Evolutionary conservation across 495 filamentous ascomycete genomes (phyloP).

Genomic region (Elaphomyces granulatus): DNA sequence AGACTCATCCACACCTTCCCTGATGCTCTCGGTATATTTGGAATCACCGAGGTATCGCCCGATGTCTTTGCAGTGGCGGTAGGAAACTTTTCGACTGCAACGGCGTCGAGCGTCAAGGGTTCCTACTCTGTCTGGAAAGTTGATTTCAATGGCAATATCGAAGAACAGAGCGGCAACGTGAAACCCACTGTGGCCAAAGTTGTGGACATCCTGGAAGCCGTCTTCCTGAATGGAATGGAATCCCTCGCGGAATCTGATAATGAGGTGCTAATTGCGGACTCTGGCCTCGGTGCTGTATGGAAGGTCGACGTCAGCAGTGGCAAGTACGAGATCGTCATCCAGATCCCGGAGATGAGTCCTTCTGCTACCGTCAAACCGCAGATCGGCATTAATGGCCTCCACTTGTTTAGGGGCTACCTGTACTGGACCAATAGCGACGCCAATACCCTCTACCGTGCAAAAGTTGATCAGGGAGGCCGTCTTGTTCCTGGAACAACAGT

Average conservation of each 20-base stretch:
- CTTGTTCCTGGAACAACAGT: constrained; percentile 4
- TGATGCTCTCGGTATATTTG: constrained; percentile 13
- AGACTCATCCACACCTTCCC: constrained; percentile 19
- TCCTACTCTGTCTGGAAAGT: constrained; percentile 27
- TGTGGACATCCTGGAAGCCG: not conserved
- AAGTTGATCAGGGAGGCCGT: constrained; percentile 5
- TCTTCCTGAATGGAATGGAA: not conserved
- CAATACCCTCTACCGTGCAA: constrained; percentile 8
- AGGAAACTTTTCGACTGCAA: too few species aligned
- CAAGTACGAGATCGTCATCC: constrained; percentile 6
- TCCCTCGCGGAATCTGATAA: too few species aligned
- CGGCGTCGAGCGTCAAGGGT: too few species aligned
- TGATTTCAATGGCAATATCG: too few species aligned
- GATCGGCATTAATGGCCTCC: constrained; percentile 7
- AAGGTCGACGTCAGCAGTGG: constrained; percentile 3
- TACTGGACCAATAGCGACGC: constrained; percentile 5
- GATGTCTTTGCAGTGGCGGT: constrained; percentile 20
- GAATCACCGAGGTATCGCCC: constrained; percentile 17
- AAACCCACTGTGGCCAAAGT: too few species aligned
- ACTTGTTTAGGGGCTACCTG: constrained; percentile 2
- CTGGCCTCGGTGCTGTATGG: constrained; percentile 4
- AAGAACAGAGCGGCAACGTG: too few species aligned
- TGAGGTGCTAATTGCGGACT: constrained; percentile 4
- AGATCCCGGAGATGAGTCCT: constrained; percentile 4
- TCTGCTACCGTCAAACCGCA: constrained; percentile 1